Base-by-base conservation (phyloP, 345 rosid genomes). In the Salix caprea region DNA sequence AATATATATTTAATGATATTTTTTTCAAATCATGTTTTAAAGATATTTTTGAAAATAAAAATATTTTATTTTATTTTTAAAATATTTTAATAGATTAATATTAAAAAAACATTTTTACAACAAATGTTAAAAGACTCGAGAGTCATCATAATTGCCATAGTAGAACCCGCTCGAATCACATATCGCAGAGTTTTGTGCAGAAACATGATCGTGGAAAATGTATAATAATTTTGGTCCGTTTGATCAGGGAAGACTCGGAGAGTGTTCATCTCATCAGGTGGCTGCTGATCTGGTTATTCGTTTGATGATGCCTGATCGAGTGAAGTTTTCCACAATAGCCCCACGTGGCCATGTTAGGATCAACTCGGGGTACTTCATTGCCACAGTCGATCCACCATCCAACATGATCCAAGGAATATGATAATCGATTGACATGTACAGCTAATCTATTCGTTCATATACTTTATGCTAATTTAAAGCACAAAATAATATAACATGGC, bases 61-160 rank as follows among this genome's bases (percentile, higher is more conserved):
- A 30, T 30, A 30, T 30, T 30, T 30, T 30, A 30, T 30, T 30
- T 30, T 30, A 30, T 30, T 30, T 30, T 30, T 30, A 3, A 30
- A 30, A 2, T 30, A 30, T 30, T 30, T 30, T 30, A 30, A 30
- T 30, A 30, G 32, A 30, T 30, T 3, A 30, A 30, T 30, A 30
- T 32, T 4, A 32, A 32, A 32, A 32, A 32, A 30, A 30, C 32
- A 30, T 30, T 30, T 30, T 32, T 4, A 32, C 4, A 32, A 4
- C 34, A 32, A 32, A 32, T 34, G 36, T 5, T 34, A 34, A 34
- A 0, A 34, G 78, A 3, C 54, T 70, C 1, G 39, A 21, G 14
- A 76, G 79, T 6, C 50, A 19, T 79, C 80, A 9, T 77, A 79
- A 73, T 82, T 77, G 16, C 77, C 81, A 40, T 74, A 79, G 71